Evolutionary conservation across 305 asterid species (phyloP).

Genomic region (Solanum hybrid): DNA sequence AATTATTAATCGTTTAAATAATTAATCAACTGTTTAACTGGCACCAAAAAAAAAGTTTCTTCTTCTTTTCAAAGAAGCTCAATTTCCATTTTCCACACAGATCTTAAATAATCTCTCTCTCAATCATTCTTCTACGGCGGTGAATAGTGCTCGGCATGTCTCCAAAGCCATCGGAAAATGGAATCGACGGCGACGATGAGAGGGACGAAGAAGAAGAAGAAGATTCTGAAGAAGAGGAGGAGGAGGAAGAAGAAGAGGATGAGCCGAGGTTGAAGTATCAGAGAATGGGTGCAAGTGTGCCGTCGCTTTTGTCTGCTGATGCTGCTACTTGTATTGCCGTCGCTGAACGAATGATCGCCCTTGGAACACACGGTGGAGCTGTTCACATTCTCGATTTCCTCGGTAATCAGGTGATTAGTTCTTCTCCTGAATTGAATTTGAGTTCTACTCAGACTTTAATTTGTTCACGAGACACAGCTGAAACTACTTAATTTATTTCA

Average conservation of each 20-base stretch:
- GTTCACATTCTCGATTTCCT: slow-evolving; percentile 95
- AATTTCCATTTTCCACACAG: neutral
- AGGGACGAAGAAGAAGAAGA: slow-evolving; percentile 60
- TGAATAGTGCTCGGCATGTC: neutral
- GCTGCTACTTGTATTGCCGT: slow-evolving; percentile 87
- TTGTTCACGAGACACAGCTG: neutral
- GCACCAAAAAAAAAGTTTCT: neutral
- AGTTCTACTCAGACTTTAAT: neutral
- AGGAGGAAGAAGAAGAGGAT: slow-evolving; percentile 35
- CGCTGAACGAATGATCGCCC: slow-evolving; percentile 95
- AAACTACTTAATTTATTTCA: neutral
- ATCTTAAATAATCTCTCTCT: slow-evolving; percentile 1
- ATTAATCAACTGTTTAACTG: neutral
- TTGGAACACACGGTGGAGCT: slow-evolving; percentile 76
- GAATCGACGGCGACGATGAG: slow-evolving; percentile 92
- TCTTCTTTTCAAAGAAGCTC: slow-evolving; percentile 1
- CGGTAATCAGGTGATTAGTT: slow-evolving; percentile 62
- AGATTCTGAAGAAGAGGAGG: slow-evolving; percentile 51
- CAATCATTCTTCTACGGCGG: neutral
- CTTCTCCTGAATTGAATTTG: neutral
- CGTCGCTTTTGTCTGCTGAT: slow-evolving; percentile 65
- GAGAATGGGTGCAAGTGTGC: slow-evolving; percentile 96
- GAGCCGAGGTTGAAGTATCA: slow-evolving; percentile 96
- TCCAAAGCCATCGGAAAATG: slow-evolving; percentile 50
- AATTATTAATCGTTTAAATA: neutral